These are phyloP conservation scores for Chloromonas sp. DNA, from an alignment of 163 green algal genomes.

Conservation along the genomic window DNA sequence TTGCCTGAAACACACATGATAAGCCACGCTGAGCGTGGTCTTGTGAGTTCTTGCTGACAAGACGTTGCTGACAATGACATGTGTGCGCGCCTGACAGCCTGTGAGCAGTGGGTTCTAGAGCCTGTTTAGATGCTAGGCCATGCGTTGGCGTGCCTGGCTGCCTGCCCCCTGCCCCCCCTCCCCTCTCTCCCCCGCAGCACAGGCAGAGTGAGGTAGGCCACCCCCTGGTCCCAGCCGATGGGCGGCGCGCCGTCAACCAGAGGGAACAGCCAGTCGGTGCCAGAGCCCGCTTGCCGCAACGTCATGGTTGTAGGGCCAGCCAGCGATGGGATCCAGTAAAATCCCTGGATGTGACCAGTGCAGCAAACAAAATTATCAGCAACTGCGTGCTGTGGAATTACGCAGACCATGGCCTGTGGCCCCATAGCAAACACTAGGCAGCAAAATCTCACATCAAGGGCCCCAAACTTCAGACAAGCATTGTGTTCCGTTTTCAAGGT, in stretches of 20 bases:
- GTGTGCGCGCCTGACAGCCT: too few relatives aligned
- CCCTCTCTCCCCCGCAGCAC: constrained; percentile 30
- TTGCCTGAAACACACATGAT: neutral
- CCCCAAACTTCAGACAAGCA: too few relatives aligned
- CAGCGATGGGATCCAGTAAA: constrained; percentile 80
- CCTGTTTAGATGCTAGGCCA: too few relatives aligned
- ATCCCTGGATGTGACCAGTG: constrained; percentile 53
- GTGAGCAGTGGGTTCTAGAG: too few relatives aligned
- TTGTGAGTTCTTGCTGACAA: too few relatives aligned
- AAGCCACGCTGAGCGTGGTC: too few relatives aligned
- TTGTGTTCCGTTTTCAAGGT: too few relatives aligned
- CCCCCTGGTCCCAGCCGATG: constrained; percentile 73
- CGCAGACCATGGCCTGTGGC: too few relatives aligned
- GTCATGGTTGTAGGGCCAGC: constrained; percentile 51
- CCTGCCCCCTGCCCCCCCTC: neutral
- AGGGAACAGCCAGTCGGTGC: constrained; percentile 78
- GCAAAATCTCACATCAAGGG: too few relatives aligned
- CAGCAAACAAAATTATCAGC: constrained; percentile 1
- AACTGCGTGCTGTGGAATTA: neutral
- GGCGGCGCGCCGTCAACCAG: constrained; percentile 75
- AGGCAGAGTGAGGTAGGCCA: constrained; percentile 75
- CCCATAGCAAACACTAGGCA: too few relatives aligned
- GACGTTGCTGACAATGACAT: too few relatives aligned
- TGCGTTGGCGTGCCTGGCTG: too few relatives aligned
- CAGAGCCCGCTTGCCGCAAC: constrained; percentile 34